Evolutionary conservation across 1,284 basidiomycete species (phyloP), one percentile per base, ranked within the genome.

Genomic region (Fomitopsis betulina): DNA sequence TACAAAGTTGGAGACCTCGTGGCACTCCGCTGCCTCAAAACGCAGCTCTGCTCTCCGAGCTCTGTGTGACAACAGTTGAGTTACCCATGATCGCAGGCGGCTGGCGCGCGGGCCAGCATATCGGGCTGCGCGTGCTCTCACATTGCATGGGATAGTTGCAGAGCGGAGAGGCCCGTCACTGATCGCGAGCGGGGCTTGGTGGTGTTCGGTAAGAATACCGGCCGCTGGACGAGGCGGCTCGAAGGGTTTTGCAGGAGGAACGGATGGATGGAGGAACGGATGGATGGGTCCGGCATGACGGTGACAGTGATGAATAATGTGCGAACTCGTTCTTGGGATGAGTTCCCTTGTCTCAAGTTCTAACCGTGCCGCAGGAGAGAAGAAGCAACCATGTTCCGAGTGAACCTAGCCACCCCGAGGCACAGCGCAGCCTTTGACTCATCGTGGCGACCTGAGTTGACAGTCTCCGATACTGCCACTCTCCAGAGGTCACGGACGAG

Each of bases 41-140:
- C 86, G n/a, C 82, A 88, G 6, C 68, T 87, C 63, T 74, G 79
- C 69, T 89, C 17, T 79, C 84, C 1, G 79, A 81, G 58, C 75
- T 89, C 53, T 78, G 77, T 27, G 70, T 79, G 57, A 88, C 87
- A 3, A 80, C 78, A 47, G 71, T 90, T 45, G 79, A 84, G 58
- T 72, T 90, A 9, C 84, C 81, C 2, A 64, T 71, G 1, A 63
- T 89, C 60, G 87, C 84, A 64, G 72, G 79, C n/a, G 92, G 92
- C 47, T 94, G 91, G 91, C 82, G 89, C 5, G 86, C 91, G 0
- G 91, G 91, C 0, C 92, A 94, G 68, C 92, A 94, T 66, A 81
- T 94, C 56, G 82, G 87, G 45, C 62, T 94, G 0, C 84, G 89
- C 9, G 76, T 94, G 5, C 71, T 91, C 17, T 59, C 58, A 0